Percentiles rank a stretch among this genome's conserved stretches.
Evolutionary conservation across 1,284 basidiomycete species (phyloP).

Genomic region (Fistulina hepatica): DNA sequence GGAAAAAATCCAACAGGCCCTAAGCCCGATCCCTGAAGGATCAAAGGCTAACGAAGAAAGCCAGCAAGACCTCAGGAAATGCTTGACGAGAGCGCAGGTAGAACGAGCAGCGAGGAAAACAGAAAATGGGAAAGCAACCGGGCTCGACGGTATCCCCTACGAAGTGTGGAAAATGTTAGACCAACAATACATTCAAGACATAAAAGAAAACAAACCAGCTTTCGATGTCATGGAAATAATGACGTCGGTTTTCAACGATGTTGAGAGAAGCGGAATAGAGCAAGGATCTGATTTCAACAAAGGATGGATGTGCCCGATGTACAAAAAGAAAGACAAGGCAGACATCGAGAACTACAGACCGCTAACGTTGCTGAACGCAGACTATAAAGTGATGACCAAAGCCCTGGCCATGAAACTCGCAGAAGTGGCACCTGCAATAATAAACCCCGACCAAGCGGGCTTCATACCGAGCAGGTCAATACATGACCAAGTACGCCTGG

Average conservation of each 20-base stretch:
- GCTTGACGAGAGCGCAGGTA: not conserved
- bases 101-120: not conserved
- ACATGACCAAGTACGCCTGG: constrained; percentile 6
- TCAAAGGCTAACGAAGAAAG: not conserved
- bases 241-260: constrained; percentile 1
- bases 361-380: not conserved
- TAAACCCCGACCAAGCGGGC: constrained; percentile 1
- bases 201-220: not conserved
- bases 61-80: not conserved
- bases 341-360: constrained; percentile 2
- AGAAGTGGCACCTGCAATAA: not conserved
- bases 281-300: not conserved
- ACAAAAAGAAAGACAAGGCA: constrained; percentile 1
- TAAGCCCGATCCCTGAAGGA: not conserved
- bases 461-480: constrained; percentile 4
- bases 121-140: not conserved
- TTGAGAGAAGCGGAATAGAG: constrained; percentile 2
- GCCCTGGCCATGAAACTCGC: constrained; percentile 1
- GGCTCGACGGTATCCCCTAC: constrained; percentile 2
- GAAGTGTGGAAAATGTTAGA: constrained; percentile 1
- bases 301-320: constrained; percentile 1
- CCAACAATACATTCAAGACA: not conserved
- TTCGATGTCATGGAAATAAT: constrained; percentile 2
- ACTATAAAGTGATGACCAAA: constrained; percentile 2
- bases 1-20: not conserved